Conservation (phyloP, 2,329 filamentous ascomycete species). For the Colletotrichum tropicale region DNA sequence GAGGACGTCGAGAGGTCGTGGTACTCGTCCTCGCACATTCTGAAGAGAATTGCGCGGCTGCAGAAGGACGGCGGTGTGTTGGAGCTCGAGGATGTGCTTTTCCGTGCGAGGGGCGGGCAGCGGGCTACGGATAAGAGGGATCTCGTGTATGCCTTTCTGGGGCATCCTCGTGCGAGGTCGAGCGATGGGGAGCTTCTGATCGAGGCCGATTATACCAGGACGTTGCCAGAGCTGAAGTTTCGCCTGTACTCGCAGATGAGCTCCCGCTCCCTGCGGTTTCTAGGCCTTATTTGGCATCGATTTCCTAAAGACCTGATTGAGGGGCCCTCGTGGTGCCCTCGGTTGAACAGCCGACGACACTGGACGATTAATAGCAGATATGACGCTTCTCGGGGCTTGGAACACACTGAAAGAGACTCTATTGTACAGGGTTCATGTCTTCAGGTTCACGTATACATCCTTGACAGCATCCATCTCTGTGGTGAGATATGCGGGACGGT, state of each 20-base stretch:
- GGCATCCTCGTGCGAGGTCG: neutral
- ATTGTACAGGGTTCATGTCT: neutral
- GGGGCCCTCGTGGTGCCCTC: neutral
- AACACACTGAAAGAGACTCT: neutral
- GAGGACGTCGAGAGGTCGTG: neutral
- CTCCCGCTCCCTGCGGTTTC: neutral
- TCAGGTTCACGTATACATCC: neutral
- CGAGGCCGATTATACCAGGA: neutral
- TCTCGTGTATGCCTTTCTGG: neutral
- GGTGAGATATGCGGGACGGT: neutral
- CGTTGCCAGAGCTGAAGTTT: neutral
- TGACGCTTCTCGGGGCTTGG: neutral
- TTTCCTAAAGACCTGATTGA: neutral
- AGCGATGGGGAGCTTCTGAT: neutral
- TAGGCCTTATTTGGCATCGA: neutral
- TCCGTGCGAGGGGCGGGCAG: neutral
- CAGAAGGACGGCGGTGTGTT: neutral
- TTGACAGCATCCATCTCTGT: neutral
- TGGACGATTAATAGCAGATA: neutral
- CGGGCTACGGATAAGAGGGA: neutral
- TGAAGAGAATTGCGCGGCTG: neutral
- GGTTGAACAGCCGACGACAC: neutral
- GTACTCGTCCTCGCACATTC: neutral
- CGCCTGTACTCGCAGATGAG: neutral
- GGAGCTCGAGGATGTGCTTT: neutral